Conservation (phyloP, 441 rosid species). For the Gossypium davidsonii region DNA sequence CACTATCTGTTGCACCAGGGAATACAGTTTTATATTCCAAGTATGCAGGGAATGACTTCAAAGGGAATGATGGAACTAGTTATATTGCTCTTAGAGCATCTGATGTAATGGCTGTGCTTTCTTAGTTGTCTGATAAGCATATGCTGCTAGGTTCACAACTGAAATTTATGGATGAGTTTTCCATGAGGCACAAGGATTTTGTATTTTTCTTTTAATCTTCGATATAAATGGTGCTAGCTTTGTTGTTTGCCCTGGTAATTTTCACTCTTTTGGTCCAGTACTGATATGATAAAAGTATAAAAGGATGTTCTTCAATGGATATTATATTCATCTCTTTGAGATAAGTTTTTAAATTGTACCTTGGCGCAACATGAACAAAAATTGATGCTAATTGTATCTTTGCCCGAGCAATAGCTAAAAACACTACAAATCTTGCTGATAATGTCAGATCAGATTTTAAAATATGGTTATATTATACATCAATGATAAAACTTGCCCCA, state of each 20-base stretch:
- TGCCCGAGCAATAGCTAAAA: neutral
- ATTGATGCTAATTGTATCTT: neutral
- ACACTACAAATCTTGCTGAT: neutral
- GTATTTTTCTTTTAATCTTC: neutral
- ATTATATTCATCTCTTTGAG: neutral
- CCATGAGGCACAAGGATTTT: slow-evolving; percentile 3
- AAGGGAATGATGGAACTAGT: slow-evolving; percentile 66
- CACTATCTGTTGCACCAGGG: slow-evolving; percentile 48
- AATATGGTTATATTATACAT: slow-evolving; percentile 4
- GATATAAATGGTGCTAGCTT: neutral
- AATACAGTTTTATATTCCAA: slow-evolving; percentile 81
- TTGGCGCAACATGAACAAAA: neutral
- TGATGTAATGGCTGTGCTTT: slow-evolving; percentile 87
- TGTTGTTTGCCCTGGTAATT: neutral
- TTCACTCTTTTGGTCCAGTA: neutral
- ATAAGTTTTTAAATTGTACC: neutral
- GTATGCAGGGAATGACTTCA: slow-evolving; percentile 88
- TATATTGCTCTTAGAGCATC: slow-evolving; percentile 79
- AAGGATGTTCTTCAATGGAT: neutral
- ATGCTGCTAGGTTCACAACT: neutral
- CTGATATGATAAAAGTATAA: too few relatives aligned
- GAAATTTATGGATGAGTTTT: neutral
- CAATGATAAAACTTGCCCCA: neutral
- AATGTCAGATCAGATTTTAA: neutral
- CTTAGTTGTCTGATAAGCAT: slow-evolving; percentile 36